A percentile compares a stretch with the other conserved stretches of the same genome.
phyloP scores from a whole-genome alignment of 164 flowering plant species.

The grape (Vitis vinifera) region DNA sequence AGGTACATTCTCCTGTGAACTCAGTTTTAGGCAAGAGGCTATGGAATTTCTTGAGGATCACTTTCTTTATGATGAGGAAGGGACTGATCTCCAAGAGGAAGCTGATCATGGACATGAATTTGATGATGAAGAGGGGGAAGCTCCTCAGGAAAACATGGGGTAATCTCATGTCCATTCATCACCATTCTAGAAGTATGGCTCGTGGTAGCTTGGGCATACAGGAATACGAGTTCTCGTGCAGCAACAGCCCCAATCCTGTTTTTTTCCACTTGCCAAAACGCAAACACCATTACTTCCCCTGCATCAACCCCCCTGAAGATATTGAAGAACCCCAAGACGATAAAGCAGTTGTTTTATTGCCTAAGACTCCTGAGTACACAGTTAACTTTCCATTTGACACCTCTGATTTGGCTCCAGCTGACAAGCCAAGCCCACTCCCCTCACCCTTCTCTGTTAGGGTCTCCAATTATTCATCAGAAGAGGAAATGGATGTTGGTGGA shows the following conservation, averaged over 20 bases:
- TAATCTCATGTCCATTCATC: conserved; percentile 33
- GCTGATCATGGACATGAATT: conserved; percentile 48
- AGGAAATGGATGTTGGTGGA: conserved; percentile 19
- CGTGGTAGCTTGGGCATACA: conserved; percentile 37
- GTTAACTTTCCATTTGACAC: conserved; percentile 20
- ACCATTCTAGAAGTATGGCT: conserved; percentile 6
- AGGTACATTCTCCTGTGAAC: conserved; percentile 29
- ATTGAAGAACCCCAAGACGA: conserved; percentile 7
- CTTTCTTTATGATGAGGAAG: conserved; percentile 52
- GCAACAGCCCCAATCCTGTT: conserved; percentile 57
- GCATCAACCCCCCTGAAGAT: conserved; percentile 44
- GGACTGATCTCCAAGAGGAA: conserved; percentile 50
- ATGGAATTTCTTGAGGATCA: conserved; percentile 47
- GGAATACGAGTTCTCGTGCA: conserved; percentile 65
- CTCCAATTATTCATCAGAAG: conserved; percentile 42
- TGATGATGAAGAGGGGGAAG: conserved; percentile 56
- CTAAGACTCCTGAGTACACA: conserved; percentile 41
- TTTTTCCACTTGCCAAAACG: conserved; percentile 46
- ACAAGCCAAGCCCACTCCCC: conserved; percentile 27
- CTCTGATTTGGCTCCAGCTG: conserved; percentile 23
- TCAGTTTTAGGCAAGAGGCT: conserved; percentile 42
- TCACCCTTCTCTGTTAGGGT: conserved; percentile 40
- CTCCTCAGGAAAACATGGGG: conserved; percentile 36
- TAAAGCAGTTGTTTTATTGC: conserved; percentile 26
- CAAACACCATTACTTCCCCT: conserved; percentile 46